Evolutionary conservation across 805 yeast genomes (phyloP).

Genomic region (Metschnikowia proteae): DNA sequence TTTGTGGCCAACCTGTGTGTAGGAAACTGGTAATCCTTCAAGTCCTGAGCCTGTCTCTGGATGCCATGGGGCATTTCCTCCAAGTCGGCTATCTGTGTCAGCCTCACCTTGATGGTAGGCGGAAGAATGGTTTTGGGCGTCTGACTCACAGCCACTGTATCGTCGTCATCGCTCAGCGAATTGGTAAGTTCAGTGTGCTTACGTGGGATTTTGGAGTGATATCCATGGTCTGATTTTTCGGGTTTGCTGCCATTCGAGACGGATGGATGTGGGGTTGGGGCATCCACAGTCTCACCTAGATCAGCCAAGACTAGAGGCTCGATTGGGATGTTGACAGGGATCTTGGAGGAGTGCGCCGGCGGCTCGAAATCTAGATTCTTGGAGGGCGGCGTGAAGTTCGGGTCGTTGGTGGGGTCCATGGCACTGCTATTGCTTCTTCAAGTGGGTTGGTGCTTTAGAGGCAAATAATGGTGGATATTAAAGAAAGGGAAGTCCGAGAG

Average conservation of each 20-base stretch:
- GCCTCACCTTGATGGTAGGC: conserved; percentile 44
- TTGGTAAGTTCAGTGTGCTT: conserved; percentile 51
- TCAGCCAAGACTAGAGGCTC: conserved; percentile 71
- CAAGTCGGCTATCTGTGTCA: conserved; percentile 79
- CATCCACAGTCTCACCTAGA: conserved; percentile 64
- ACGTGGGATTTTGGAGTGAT: conserved; percentile 47
- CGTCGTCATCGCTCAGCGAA: conserved; percentile 42
- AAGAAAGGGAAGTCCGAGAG: not conserved
- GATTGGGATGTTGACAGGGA: conserved; percentile 74
- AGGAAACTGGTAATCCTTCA: conserved; percentile 77
- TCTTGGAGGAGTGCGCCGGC: conserved; percentile 60
- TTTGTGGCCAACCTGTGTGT: conserved; percentile 74
- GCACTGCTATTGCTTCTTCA: not conserved
- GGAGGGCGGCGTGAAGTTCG: conserved; percentile 84
- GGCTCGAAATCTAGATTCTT: conserved; percentile 59
- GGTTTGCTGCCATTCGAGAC: conserved; percentile 1
- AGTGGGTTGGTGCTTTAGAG: too few relatives aligned
- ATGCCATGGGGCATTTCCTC: conserved; percentile 97
- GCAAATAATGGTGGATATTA: too few relatives aligned
- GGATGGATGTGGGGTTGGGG: conserved; percentile 59
- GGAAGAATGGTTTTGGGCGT: conserved; percentile 27
- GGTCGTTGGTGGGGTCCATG: conserved; percentile 94
- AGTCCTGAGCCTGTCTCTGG: conserved; percentile 73
- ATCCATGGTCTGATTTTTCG: conserved; percentile 17
- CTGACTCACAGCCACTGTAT: not conserved